phyloP scores from a whole-genome alignment of 2,329 filamentous ascomycete species.

The Rosellinia necatrix region DNA sequence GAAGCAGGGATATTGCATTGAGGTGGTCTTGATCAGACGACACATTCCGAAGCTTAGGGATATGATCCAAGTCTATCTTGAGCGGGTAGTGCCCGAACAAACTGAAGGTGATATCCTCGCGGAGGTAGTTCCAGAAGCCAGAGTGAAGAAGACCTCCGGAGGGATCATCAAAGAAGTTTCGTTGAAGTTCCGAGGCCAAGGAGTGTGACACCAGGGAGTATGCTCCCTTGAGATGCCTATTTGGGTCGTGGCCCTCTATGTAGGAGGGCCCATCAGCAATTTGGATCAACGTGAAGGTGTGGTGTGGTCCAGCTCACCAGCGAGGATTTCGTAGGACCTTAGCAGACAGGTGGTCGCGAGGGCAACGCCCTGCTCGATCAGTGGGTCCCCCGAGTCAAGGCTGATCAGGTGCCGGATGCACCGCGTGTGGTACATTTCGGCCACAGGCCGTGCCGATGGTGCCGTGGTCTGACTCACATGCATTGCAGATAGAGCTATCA shows the following conservation, averaged over 20 bases:
- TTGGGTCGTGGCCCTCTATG: conserved; percentile 47
- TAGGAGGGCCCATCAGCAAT: neutral
- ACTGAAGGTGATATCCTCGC: conserved; percentile 60
- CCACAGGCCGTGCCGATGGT: conserved; percentile 34
- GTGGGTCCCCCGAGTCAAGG: conserved; percentile 40
- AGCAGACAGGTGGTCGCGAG: conserved; percentile 53
- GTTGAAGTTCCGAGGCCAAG: too few relatives aligned
- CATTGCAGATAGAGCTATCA: conserved; percentile 51
- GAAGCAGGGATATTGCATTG: conserved; percentile 48
- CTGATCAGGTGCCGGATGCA: conserved; percentile 48
- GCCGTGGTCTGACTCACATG: conserved; percentile 44
- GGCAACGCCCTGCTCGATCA: conserved; percentile 45
- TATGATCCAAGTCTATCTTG: conserved; percentile 45
- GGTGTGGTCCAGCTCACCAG: conserved; percentile 39
- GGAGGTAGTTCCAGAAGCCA: conserved; percentile 57
- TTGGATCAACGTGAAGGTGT: neutral
- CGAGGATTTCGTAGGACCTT: conserved; percentile 54
- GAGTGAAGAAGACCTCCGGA: conserved; percentile 43
- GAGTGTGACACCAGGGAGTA: conserved; percentile 48
- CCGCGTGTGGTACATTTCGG: conserved; percentile 47
- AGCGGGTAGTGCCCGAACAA: conserved; percentile 48
- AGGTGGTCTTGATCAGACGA: conserved; percentile 42
- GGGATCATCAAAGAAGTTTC: conserved; percentile 28
- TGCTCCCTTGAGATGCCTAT: conserved; percentile 51
- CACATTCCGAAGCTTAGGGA: conserved; percentile 21